A percentile compares a stretch with the other conserved stretches of the same genome.
These are phyloP conservation scores for Sophora flavescens DNA, from an alignment of 306 rosid genomes.

Conservation along the genomic window DNA sequence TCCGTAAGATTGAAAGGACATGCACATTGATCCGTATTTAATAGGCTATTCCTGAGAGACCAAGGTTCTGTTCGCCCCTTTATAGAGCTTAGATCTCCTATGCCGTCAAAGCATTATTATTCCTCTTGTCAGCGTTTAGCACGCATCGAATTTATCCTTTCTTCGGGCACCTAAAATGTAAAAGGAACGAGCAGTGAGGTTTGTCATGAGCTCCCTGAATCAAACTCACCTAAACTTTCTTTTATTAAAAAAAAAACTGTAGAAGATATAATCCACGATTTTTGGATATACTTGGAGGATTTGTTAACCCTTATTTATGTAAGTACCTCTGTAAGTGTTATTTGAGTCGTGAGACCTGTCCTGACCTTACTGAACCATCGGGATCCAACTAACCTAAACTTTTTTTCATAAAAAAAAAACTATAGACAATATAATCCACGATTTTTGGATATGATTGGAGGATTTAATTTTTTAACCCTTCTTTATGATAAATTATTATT, in stretches of 20 bases:
- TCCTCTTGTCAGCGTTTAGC: neutral
- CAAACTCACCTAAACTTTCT: too few relatives aligned
- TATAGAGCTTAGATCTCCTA: neutral
- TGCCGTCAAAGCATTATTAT: neutral
- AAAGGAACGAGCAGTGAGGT: neutral
- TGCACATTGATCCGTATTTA: neutral
- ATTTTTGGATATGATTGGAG: neutral
- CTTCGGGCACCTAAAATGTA: neutral
- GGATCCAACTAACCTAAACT: too few relatives aligned
- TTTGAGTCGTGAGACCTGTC: too few relatives aligned
- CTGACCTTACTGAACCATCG: too few relatives aligned
- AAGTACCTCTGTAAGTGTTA: too few relatives aligned
- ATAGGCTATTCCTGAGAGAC: neutral
- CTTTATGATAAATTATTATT: neutral
- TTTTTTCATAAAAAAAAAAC: too few relatives aligned
- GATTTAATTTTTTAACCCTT: slow-evolving; percentile 22
- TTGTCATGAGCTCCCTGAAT: too few relatives aligned
- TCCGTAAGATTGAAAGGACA: neutral
- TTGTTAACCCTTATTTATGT: too few relatives aligned
- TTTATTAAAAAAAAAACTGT: too few relatives aligned
- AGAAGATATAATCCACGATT: too few relatives aligned
- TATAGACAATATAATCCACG: too few relatives aligned
- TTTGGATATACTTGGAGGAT: too few relatives aligned
- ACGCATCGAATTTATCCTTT: neutral
- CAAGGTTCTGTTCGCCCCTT: neutral